These are phyloP conservation scores for Mucor plumbeus DNA, from an alignment of 371 early-diverging fungal genomes.

Conservation along the genomic window DNA sequence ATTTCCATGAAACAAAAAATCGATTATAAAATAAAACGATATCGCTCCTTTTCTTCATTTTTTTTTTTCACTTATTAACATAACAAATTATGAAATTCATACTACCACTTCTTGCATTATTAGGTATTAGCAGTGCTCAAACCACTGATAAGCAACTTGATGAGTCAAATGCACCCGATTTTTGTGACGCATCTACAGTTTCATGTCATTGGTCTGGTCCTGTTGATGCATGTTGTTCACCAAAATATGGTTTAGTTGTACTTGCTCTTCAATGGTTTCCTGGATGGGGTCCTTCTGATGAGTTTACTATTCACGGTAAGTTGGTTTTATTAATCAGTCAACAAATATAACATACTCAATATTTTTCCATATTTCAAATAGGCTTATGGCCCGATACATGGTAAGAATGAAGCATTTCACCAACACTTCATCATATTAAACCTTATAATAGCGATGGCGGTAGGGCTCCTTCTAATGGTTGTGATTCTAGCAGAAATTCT, in stretches of 20 bases:
- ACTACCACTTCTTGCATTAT: conserved; percentile 1
- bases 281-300: conserved; percentile 48
- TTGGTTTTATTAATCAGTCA: neutral
- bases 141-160: conserved; percentile 4
- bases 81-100: conserved; percentile 11
- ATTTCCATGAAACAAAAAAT: neutral
- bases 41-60: conserved; percentile 2
- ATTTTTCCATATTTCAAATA: neutral
- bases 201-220: conserved; percentile 51
- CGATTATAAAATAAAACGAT: neutral
- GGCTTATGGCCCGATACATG: conserved; percentile 66
- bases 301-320: conserved; percentile 58
- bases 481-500: conserved; percentile 66
- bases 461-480: conserved; percentile 65
- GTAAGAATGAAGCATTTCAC: conserved; percentile 17
- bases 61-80: neutral
- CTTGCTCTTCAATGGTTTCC: conserved; percentile 59
- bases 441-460: conserved; percentile 45
- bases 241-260: conserved; percentile 69
- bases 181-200: conserved; percentile 16
- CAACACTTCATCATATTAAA: no score
- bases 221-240: conserved; percentile 71
- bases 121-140: conserved; percentile 5
- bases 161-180: neutral
- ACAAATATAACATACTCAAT: neutral